Conservation (phyloP, 306 rosid species). For the Ammopiptanthus mongolicus region DNA sequence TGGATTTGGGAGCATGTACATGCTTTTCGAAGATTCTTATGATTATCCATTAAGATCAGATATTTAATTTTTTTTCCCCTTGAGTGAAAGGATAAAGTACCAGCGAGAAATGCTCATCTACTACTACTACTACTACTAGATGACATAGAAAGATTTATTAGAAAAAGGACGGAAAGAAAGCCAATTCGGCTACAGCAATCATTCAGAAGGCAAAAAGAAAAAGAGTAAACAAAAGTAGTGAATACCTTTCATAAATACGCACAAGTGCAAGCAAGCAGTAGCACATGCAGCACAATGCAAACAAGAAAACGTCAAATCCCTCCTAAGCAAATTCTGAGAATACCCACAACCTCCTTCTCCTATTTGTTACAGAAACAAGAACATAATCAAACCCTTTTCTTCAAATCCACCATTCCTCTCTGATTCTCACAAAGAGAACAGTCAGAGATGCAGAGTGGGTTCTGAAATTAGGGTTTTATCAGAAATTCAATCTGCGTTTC, state of each 20-base stretch:
- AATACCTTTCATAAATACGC: too few relatives aligned
- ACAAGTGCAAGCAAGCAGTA: too few relatives aligned
- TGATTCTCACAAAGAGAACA: too few relatives aligned
- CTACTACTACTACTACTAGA: background rate
- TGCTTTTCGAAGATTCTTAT: too few relatives aligned
- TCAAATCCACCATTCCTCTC: background rate
- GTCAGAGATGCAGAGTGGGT: background rate
- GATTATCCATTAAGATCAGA: too few relatives aligned
- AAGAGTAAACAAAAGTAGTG: background rate
- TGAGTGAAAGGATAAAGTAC: too few relatives aligned
- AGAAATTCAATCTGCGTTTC: background rate
- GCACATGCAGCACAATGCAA: too few relatives aligned
- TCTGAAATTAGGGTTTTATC: background rate
- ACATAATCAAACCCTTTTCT: background rate
- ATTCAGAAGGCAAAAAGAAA: background rate
- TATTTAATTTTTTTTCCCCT: too few relatives aligned
- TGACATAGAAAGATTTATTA: background rate
- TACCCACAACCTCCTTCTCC: background rate
- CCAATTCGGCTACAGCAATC: too few relatives aligned
- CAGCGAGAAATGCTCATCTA: too few relatives aligned
- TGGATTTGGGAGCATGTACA: too few relatives aligned
- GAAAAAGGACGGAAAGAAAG: background rate
- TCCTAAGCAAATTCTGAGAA: background rate
- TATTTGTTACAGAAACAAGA: too few relatives aligned
- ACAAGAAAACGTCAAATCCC: background rate